Evolutionary conservation across 1,284 basidiomycete species (phyloP).

Genomic region (Ganoderma leucocontextum): DNA sequence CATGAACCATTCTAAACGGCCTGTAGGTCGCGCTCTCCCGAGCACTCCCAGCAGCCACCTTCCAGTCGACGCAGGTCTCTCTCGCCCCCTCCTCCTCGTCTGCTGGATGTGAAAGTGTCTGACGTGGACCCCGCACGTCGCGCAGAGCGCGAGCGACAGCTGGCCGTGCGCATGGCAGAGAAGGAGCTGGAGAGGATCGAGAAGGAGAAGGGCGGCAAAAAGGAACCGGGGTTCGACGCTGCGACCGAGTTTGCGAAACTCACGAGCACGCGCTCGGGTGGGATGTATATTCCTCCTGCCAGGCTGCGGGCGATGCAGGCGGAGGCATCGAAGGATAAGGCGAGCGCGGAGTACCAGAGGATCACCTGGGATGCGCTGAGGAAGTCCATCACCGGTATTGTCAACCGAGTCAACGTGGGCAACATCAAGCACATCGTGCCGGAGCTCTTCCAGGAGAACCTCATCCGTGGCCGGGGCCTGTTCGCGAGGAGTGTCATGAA

Average conservation of each 20-base stretch:
- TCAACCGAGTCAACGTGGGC: constrained; percentile 96
- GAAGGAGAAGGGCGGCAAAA: constrained; percentile 57
- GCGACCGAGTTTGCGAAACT: constrained; percentile 86
- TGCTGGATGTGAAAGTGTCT: constrained; percentile 60
- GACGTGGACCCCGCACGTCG: constrained; percentile 84
- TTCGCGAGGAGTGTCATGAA: constrained; percentile 97
- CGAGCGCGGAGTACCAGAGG: constrained; percentile 92
- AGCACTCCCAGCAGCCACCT: constrained; percentile 59
- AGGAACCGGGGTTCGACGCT: constrained; percentile 61
- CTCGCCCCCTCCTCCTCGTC: constrained; percentile 56
- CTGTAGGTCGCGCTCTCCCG: constrained; percentile 57
- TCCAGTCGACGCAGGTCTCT: constrained; percentile 68
- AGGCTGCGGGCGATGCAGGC: constrained; percentile 91
- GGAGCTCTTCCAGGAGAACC: constrained; percentile 92
- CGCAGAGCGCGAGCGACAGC: constrained; percentile 80
- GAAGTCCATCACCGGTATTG: constrained; percentile 98
- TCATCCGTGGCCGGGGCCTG: constrained; percentile 89
- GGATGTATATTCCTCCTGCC: constrained; percentile 97
- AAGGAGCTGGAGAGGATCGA: constrained; percentile 73
- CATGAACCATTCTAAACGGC: background rate
- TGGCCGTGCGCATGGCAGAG: constrained; percentile 76
- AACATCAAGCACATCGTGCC: constrained; percentile 99
- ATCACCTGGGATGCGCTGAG: constrained; percentile 98
- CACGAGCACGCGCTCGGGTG: constrained; percentile 83
- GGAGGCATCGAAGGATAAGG: constrained; percentile 86